Evolutionary conservation across 1,284 basidiomycete species (phyloP), one percentile per base, ranked within the genome.

Genomic region (Ceratobasidium sp.): DNA sequence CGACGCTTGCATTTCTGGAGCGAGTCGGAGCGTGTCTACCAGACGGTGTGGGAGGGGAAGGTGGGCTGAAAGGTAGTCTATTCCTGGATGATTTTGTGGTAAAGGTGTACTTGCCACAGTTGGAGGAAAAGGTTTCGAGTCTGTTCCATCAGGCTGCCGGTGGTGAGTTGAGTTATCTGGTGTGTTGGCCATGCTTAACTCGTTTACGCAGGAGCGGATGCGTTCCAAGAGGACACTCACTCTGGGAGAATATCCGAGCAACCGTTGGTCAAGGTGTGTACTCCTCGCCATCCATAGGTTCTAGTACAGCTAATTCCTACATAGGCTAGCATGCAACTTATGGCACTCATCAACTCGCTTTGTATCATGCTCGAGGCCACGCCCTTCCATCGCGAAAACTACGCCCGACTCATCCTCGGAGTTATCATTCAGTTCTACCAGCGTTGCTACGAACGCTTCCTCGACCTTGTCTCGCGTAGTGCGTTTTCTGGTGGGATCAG

Each of bases 381-480:
- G n/a, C 96, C 97, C 0, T 99, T 99, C 86, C 97, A 99, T 82
- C 90, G 93, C 78, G 97, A 99, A 83, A 96, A 92, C 83, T 97
- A 98, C 84, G 93, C 95, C 41, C 90, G 96, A n/a, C 87, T 99
- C 52, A 96, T 99, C 79, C 89, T 99, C 33, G 93, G 94, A n/a
- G 94, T 98, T 57, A 94, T 99, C 68, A 95, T 98, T 50, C 96
- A 98, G 83, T 99, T 97, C 84, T 99, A 99, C 83, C 96, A 98
- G 83, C 91, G 94, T 54, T 98, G 96, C 82, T 96, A 93, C 81
- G 93, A 96, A 81, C 89, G 93, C 41, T 99, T 96, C 85, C 92
- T 95, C 81, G 90, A 89, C 79, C 87, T 96, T 12, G 91, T 94
- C 30, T 88, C 90, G 0, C 83, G 87, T 8, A 84, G 82, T 33